Evolutionary conservation across 495 filamentous ascomycete species (phyloP), one percentile per base, ranked within the genome.

Genomic region (Penicillium coprophilum): DNA sequence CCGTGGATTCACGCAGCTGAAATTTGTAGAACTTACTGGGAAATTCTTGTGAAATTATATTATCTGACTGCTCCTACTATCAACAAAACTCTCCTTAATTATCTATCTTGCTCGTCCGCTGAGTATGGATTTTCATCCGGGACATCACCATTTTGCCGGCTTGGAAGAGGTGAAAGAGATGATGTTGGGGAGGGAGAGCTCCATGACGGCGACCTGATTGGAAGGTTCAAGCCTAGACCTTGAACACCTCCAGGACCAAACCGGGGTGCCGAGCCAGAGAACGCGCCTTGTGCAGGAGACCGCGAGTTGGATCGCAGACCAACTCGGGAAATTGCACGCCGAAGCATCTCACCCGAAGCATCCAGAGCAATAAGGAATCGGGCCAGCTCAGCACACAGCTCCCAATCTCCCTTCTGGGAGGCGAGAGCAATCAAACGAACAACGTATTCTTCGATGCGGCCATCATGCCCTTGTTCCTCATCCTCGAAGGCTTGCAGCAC

Each of bases 401-500:
- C 95, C 94, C 93, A 99, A 69, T 99, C 94, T 23, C 82, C 84
- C 71, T 90, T 90, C 28, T 83, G 82, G 55, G 90, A 92, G 0
- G 92, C 94, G 50, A 87, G 75, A n/a, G 82, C 81, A 24, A 99
- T 82, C 38, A 99, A 72, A 20, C 92, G 80, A 0, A 97, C 87
- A 41, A 92, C 86, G 34, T 78, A 77, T 56, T 76, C 73, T 64
- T 80, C 77, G n/a, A 78, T 74, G n/a, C 70, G 68, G 61, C 92
- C 87, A 60, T 92, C 88, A 46, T 76, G 70, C 46, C 61, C 68
- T 24, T 88, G 89, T n/a, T 83, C 84, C 57, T 91, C 74, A 57
- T 96, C 92, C 60, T 96, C 91, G 53, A 97, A 88, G 0, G 90
- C 93, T 68, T 99, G 94, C 30, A 99, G 77, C 30, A 99, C 88